Evolutionary conservation across 2,329 filamentous ascomycete genomes (phyloP).

Genomic region (Talaromyces sp.): DNA sequence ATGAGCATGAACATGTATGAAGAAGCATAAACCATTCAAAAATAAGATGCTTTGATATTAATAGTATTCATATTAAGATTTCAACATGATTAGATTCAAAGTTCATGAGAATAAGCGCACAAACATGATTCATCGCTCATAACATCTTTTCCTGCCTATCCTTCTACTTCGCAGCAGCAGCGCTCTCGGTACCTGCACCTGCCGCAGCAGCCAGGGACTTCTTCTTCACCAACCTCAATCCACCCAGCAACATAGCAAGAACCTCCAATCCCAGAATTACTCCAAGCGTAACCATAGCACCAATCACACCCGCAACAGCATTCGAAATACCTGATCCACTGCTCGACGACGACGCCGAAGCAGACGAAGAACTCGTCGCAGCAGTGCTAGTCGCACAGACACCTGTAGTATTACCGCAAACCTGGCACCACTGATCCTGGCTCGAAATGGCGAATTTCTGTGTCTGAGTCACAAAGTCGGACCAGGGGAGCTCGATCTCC

Average conservation of each 20-base stretch:
- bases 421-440: constrained; percentile 66
- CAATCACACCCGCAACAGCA: constrained; percentile 76
- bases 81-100: neutral
- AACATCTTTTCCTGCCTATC: neutral
- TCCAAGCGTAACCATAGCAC: constrained; percentile 64
- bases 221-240: constrained; percentile 59
- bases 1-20: neutral
- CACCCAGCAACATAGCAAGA: constrained; percentile 53
- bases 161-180: constrained; percentile 3
- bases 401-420: constrained; percentile 70
- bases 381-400: constrained; percentile 53
- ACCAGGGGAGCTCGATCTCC: constrained; percentile 61
- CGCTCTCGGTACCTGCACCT: neutral
- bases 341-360: constrained; percentile 22
- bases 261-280: constrained; percentile 59
- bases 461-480: constrained; percentile 63
- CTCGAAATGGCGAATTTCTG: constrained; percentile 63
- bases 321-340: constrained; percentile 56
- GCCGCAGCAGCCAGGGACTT: constrained; percentile 22
- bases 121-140: neutral
- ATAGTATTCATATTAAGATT: neutral
- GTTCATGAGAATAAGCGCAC: neutral
- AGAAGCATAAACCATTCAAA: neutral
- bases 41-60: neutral
- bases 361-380: constrained; percentile 12